A percentile compares a stretch with the other conserved stretches of the same genome.
Conservation (phyloP, 441 rosid genomes). For the Bruguiera hainesii region DNA sequence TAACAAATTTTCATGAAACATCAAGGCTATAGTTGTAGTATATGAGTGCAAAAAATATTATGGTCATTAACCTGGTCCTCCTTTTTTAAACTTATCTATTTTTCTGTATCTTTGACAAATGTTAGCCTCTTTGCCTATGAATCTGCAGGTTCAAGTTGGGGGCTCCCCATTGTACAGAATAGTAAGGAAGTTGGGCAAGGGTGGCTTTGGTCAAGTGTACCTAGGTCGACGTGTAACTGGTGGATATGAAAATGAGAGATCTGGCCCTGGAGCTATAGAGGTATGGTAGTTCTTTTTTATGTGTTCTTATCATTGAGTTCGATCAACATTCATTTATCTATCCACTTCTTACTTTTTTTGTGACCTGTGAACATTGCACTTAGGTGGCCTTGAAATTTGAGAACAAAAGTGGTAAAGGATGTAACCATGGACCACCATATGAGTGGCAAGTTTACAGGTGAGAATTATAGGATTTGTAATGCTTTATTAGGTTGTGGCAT, state of each 20-base stretch:
- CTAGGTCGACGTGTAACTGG: slow-evolving; percentile 57
- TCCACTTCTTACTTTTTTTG: background rate
- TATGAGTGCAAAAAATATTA: too few species aligned
- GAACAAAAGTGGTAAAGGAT: slow-evolving; percentile 72
- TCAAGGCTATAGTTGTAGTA: too few species aligned
- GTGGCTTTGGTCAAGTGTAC: slow-evolving; percentile 84
- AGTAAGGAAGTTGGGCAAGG: slow-evolving; percentile 72
- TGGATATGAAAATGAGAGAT: slow-evolving; percentile 36
- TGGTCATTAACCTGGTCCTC: too few species aligned
- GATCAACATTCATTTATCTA: background rate
- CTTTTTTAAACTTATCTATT: background rate
- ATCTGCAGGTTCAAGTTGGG: slow-evolving; percentile 56
- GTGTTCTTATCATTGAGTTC: background rate
- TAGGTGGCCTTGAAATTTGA: slow-evolving; percentile 80
- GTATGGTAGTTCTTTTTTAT: slow-evolving; percentile 21
- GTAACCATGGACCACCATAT: slow-evolving; percentile 65
- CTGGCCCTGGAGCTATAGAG: slow-evolving; percentile 54
- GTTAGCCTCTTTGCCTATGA: slow-evolving; percentile 10
- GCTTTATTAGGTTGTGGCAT: slow-evolving; percentile 3
- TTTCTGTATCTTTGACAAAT: background rate
- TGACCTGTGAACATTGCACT: slow-evolving; percentile 6
- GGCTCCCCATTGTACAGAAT: slow-evolving; percentile 59
- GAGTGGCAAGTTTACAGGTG: slow-evolving; percentile 80
- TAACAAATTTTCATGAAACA: too few species aligned
- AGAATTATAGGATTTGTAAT: slow-evolving; percentile 16